Evolutionary conservation across 345 rosid species (phyloP).

Genomic region (Camelina neglecta): DNA sequence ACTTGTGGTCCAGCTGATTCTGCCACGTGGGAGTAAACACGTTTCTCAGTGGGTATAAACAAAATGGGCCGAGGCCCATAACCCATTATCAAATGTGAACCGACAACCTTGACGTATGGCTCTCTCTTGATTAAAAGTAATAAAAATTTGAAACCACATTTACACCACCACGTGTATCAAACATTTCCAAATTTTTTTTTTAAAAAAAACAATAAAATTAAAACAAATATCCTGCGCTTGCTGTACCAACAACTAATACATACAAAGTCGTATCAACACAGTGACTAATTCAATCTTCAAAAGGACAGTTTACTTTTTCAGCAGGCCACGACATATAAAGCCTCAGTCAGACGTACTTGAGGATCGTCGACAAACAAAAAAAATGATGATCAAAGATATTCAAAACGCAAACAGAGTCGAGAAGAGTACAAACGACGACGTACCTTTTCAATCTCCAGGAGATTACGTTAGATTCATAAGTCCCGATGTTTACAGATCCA

Average conservation of each 20-base stretch:
- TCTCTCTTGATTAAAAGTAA: background rate
- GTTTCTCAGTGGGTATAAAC: background rate
- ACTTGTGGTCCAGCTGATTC: background rate
- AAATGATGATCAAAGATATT: conserved; percentile 40
- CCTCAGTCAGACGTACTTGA: too few relatives aligned
- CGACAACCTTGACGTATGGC: background rate
- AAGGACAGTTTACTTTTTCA: background rate
- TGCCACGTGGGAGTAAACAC: background rate
- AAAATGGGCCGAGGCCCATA: conserved; percentile 7
- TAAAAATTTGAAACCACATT: background rate
- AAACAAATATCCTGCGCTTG: conserved; percentile 19
- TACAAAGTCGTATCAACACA: conserved; percentile 29
- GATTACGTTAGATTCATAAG: conserved; percentile 43
- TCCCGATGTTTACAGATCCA: conserved; percentile 40
- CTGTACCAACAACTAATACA: conserved; percentile 33
- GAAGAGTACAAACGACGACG: background rate
- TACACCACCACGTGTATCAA: conserved; percentile 29
- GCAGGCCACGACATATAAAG: conserved; percentile 30
- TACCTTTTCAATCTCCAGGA: conserved; percentile 30
- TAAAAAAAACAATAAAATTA: background rate
- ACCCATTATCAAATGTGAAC: background rate
- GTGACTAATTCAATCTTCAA: conserved; percentile 31
- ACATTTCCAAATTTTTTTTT: background rate
- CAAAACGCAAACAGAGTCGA: conserved; percentile 21
- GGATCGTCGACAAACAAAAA: background rate